phyloP scores from a whole-genome alignment of 768 basidiomycete species.

The Termitomyces sp. region DNA sequence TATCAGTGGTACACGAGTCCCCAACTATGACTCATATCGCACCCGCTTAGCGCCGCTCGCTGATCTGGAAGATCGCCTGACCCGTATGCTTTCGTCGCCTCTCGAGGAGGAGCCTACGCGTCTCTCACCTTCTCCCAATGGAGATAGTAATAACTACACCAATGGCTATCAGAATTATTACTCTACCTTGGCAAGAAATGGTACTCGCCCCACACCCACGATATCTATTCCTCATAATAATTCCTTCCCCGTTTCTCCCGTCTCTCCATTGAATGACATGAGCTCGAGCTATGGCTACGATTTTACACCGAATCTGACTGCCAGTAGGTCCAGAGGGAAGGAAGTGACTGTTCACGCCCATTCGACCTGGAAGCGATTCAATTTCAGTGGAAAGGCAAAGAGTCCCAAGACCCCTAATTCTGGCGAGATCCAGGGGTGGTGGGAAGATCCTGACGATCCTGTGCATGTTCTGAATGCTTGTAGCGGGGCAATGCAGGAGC shows the following conservation, averaged over 20 bases:
- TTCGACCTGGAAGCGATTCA: slow-evolving; percentile 69
- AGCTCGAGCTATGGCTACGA: slow-evolving; percentile 19
- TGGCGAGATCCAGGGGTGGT: slow-evolving; percentile 75
- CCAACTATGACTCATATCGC: slow-evolving; percentile 61
- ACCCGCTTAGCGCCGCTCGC: slow-evolving; percentile 62
- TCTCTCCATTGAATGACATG: slow-evolving; percentile 23
- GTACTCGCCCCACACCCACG: slow-evolving; percentile 43
- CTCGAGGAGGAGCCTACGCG: slow-evolving; percentile 71
- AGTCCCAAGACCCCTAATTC: slow-evolving; percentile 69
- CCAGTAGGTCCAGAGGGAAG: slow-evolving; percentile 33
- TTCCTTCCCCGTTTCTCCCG: slow-evolving; percentile 24
- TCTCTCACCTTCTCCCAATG: slow-evolving; percentile 34
- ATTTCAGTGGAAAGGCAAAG: slow-evolving; percentile 54
- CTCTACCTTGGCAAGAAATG: slow-evolving; percentile 1
- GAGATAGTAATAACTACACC: slow-evolving; percentile 18
- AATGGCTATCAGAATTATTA: slow-evolving; percentile 13
- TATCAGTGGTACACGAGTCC: slow-evolving; percentile 44
- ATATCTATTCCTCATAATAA: slow-evolving; percentile 41
- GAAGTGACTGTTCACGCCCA: slow-evolving; percentile 62
- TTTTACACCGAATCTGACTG: slow-evolving; percentile 23
- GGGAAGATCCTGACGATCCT: slow-evolving; percentile 82
- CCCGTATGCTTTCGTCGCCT: slow-evolving; percentile 60
- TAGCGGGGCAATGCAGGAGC: slow-evolving; percentile 61
- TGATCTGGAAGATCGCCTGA: slow-evolving; percentile 68
- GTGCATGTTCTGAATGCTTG: slow-evolving; percentile 67